phyloP scores from a whole-genome alignment of 148 eudicot genomes.

The Rheum nobile region DNA sequence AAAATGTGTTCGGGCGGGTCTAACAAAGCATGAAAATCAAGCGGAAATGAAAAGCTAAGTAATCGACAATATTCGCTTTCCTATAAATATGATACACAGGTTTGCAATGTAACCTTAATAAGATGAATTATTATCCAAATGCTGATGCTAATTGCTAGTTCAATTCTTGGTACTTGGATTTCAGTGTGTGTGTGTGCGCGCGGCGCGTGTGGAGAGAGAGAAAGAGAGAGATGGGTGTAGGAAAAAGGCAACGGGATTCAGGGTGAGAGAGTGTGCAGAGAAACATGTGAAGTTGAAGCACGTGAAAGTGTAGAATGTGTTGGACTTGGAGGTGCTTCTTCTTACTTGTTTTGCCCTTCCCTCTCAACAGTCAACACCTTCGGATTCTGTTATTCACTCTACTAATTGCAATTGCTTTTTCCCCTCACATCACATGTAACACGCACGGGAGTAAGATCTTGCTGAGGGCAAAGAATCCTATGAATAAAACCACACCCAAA shows the following conservation, averaged over 20 bases:
- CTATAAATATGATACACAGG: no score
- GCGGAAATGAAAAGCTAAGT: no score
- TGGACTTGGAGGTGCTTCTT: not conserved
- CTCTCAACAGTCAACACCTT: not conserved
- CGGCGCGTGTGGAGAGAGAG: not conserved
- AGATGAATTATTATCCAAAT: no score
- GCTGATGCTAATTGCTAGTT: no score
- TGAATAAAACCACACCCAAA: not conserved
- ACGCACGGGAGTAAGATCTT: not conserved
- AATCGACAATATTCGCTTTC: no score
- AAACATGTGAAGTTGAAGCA: constrained; percentile 6
- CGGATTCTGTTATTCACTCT: not conserved
- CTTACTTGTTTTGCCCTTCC: not conserved
- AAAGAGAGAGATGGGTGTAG: not conserved
- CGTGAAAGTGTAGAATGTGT: constrained; percentile 4
- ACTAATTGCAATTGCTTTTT: no score
- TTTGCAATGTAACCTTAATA: no score
- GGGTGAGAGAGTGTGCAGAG: not conserved
- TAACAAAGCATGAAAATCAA: no score
- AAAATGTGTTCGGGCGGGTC: no score
- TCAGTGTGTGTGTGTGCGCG: not conserved
- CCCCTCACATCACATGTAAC: not conserved
- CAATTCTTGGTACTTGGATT: not conserved
- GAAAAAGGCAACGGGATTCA: constrained; percentile 7
- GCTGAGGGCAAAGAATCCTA: not conserved